Evolutionary conservation across 1,284 basidiomycete species (phyloP), one percentile per base, ranked within the genome.

Genomic region (Malassezia brasiliensis): DNA sequence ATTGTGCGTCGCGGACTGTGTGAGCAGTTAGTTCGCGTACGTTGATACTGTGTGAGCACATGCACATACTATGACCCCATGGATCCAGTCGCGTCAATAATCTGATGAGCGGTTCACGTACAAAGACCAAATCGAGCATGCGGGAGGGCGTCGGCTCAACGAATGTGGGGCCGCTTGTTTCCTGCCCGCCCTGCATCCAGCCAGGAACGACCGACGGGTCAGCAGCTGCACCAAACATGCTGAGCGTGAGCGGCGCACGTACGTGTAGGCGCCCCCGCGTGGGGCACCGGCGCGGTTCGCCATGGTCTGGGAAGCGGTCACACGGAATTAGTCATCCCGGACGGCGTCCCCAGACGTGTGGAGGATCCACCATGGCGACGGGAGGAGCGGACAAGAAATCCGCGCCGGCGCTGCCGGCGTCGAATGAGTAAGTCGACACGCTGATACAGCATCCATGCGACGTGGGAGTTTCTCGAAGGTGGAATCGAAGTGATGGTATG

Each of bases 381-480:
- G 42, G 34, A 37, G 22, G 42, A 30, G 50, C 34, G 19, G 22
- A 36, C 37, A 41, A 35, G 44, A 46, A 34, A n/a, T 15, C 19
- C 31, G 35, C 31, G 37, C 31, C 30, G 17, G 51, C 48, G 28
- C 38, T 52, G 39, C 55, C 50, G 25, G 19, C 55, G 14, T 47
- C 55, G 28, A 57, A 47, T 30, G 50, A 52, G 55, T 57, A 44
- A 10, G 55, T 57, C 2, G 15, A 20, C 11, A 20, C 5, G 11
- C 41, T 50, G 45, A 52, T 34, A 12, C 42, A 59, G 56, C 72
- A 80, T 89, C 53, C 80, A 83, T 59, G 87, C 87, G 51, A 90
- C 88, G 34, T 96, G 91, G 91, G 76, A 79, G 9, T 93, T 87
- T 76, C 83, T 96, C 63, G 83, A 85, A 75, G 83, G 84, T 55